Percentiles rank a stretch among this genome's conserved stretches.
Evolutionary conservation across 257 asterid genomes (phyloP).

Genomic region (Leonotis leonurus): DNA sequence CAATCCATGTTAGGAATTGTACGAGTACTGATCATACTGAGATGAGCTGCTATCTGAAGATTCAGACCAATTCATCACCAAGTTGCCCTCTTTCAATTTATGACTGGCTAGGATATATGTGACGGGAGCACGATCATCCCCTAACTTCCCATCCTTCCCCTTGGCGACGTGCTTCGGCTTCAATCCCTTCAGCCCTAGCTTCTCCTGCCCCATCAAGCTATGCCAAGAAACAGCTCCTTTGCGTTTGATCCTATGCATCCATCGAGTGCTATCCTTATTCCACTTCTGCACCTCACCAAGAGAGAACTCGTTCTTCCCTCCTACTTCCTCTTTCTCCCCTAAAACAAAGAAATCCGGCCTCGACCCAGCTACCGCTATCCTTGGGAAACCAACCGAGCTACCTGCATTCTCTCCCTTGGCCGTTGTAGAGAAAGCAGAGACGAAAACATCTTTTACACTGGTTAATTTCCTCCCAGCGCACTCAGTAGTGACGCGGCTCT

Average conservation of each 20-base stretch:
- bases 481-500: background rate
- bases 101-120: conserved; percentile 17
- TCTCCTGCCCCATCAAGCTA: conserved; percentile 8
- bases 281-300: conserved; percentile 16
- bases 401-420: conserved; percentile 16
- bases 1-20: background rate
- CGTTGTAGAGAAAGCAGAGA: conserved; percentile 16
- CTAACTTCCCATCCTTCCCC: background rate
- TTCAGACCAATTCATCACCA: conserved; percentile 19
- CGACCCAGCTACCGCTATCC: conserved; percentile 35
- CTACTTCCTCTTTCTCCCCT: background rate
- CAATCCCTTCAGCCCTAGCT: background rate
- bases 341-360: conserved; percentile 16
- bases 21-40: background rate
- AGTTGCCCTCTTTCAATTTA: conserved; percentile 2
- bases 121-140: conserved; percentile 11
- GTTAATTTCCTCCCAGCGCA: background rate
- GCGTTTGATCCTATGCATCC: conserved; percentile 17
- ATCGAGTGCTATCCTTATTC: conserved; percentile 6
- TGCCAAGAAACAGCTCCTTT: conserved; percentile 17
- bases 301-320: conserved; percentile 1
- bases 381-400: conserved; percentile 21
- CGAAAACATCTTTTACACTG: conserved; percentile 5
- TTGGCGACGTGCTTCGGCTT: background rate
- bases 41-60: background rate